These are phyloP conservation scores for Chaetomium globosum DNA, from an alignment of 2,329 filamentous ascomycete genomes.

Conservation along the genomic window DNA sequence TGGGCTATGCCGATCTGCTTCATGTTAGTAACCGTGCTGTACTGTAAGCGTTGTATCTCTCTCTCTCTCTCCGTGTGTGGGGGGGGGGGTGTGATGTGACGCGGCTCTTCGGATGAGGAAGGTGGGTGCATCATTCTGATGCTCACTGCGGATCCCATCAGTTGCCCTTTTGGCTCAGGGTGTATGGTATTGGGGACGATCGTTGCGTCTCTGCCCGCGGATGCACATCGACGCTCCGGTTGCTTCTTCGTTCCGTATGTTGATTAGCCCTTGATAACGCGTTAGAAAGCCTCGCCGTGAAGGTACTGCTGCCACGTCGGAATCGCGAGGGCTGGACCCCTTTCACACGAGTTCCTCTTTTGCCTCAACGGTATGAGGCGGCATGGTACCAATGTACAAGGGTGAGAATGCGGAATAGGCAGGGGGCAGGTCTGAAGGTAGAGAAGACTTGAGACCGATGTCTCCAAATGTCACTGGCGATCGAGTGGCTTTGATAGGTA, in stretches of 20 bases:
- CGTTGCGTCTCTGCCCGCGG: neutral
- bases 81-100: neutral
- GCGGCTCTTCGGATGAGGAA: neutral
- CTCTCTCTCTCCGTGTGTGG: too few relatives aligned
- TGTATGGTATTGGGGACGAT: neutral
- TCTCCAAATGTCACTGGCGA: neutral
- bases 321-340: neutral
- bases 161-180: neutral
- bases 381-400: neutral
- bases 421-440: neutral
- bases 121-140: neutral
- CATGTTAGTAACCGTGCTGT: too few relatives aligned
- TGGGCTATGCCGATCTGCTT: too few relatives aligned
- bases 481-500: too few relatives aligned
- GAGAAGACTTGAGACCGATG: neutral
- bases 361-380: neutral
- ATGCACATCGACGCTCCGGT: neutral
- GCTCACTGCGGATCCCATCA: neutral
- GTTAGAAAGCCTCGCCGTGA: neutral
- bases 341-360: neutral
- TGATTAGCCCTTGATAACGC: neutral
- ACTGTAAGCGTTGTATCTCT: too few relatives aligned
- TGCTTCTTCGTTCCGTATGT: neutral
- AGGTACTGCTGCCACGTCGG: neutral
- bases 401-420: neutral